Evolutionary conservation across 352 stramenopile species (phyloP).

Genomic region (Salisapilia sapeloensis): DNA sequence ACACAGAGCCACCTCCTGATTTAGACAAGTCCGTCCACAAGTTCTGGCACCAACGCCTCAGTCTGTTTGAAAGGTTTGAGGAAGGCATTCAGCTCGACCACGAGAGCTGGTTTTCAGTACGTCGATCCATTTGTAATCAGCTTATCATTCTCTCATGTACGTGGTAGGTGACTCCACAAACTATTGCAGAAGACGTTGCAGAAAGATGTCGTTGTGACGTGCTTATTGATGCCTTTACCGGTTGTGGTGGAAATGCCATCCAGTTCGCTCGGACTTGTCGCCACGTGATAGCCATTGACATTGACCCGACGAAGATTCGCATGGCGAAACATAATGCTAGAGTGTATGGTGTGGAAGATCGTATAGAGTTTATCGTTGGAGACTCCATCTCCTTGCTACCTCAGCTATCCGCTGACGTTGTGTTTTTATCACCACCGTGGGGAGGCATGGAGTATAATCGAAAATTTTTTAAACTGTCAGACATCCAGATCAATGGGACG

Average conservation of each 20-base stretch:
- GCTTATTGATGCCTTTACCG: conserved; percentile 84
- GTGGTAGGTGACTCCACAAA: conserved; percentile 75
- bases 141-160: background rate
- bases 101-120: conserved; percentile 85
- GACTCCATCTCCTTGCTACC: conserved; percentile 73
- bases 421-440: conserved; percentile 88
- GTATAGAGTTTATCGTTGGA: conserved; percentile 85
- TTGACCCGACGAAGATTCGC: conserved; percentile 78
- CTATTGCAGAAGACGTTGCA: conserved; percentile 79
- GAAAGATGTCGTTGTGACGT: conserved; percentile 60
- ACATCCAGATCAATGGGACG: conserved; percentile 44
- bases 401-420: conserved; percentile 54
- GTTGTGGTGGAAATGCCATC: conserved; percentile 88
- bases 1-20: too few relatives aligned
- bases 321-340: conserved; percentile 83
- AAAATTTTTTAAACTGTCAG: conserved; percentile 28
- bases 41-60: conserved; percentile 82
- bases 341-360: conserved; percentile 82
- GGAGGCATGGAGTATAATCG: conserved; percentile 65
- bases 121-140: background rate
- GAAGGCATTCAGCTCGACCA: conserved; percentile 83
- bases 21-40: conserved; percentile 49
- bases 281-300: conserved; percentile 86
- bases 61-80: conserved; percentile 84
- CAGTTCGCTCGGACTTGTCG: conserved; percentile 81